These are phyloP conservation scores for Sindora glabra DNA, from an alignment of 306 rosid genomes.

Conservation along the genomic window DNA sequence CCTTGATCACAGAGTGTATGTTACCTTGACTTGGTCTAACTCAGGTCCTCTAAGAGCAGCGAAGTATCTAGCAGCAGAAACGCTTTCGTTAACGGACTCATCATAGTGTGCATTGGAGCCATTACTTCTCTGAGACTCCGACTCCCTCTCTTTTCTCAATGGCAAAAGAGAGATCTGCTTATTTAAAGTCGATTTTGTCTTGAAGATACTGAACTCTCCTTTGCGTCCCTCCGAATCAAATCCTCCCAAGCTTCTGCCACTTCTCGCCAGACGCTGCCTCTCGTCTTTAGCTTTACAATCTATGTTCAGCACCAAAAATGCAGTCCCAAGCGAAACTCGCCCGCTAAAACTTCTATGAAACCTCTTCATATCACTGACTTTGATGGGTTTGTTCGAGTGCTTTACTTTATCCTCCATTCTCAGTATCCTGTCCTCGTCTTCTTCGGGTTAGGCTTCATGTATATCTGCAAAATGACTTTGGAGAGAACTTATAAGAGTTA, in stretches of 20 bases:
- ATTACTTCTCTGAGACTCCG: constrained; percentile 37
- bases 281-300: constrained; percentile 42
- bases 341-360: constrained; percentile 33
- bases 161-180: constrained; percentile 76
- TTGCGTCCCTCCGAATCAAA: constrained; percentile 53
- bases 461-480: constrained; percentile 50
- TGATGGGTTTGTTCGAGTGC: constrained; percentile 18
- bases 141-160: constrained; percentile 38
- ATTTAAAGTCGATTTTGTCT: constrained; percentile 52
- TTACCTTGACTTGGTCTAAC: constrained; percentile 84
- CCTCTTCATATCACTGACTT: constrained; percentile 29
- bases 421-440: constrained; percentile 20
- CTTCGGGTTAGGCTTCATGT: constrained; percentile 50
- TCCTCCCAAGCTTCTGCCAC: constrained; percentile 66
- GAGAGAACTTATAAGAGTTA: constrained; percentile 8
- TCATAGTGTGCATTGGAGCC: constrained; percentile 28
- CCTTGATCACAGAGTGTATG: no score
- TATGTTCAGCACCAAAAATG: constrained; percentile 43
- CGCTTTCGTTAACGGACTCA: constrained; percentile 52
- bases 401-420: constrained; percentile 21
- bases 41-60: constrained; percentile 93
- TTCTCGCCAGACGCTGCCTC: constrained; percentile 40
- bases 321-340: constrained; percentile 75
- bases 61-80: constrained; percentile 80
- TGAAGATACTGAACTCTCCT: constrained; percentile 60